phyloP scores from a whole-genome alignment of 192 early-diverging fungal species.

The Hyaloraphidium curvatum region DNA sequence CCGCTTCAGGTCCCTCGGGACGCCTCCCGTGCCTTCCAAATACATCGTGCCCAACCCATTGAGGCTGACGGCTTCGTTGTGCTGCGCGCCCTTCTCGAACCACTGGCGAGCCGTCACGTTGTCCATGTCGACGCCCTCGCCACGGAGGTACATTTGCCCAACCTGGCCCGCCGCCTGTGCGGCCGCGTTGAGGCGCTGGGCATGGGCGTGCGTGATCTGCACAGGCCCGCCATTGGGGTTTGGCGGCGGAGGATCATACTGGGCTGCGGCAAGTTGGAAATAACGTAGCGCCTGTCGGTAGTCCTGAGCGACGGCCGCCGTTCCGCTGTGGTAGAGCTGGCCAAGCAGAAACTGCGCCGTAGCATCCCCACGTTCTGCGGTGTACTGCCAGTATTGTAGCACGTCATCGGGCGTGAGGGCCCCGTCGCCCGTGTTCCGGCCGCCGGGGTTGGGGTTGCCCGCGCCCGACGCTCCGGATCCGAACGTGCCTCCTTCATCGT shows the following conservation, averaged over 20 bases:
- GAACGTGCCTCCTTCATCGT: conserved; percentile 64
- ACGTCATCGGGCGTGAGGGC: conserved; percentile 37
- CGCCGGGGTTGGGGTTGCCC: conserved; percentile 14
- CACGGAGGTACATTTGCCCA: conserved; percentile 79
- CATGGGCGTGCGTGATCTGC: neutral
- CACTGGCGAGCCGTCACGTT: conserved; percentile 44
- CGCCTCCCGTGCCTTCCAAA: conserved; percentile 35
- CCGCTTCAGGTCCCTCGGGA: conserved; percentile 29
- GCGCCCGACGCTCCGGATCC: conserved; percentile 53
- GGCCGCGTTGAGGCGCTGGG: conserved; percentile 27
- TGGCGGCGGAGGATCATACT: conserved; percentile 12
- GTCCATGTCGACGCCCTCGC: conserved; percentile 53
- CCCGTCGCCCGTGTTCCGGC: neutral
- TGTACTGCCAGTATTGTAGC: conserved; percentile 49
- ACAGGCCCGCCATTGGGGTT: conserved; percentile 5
- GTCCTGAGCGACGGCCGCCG: neutral
- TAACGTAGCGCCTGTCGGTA: conserved; percentile 31
- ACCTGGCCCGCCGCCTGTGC: conserved; percentile 58
- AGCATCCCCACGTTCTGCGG: conserved; percentile 39
- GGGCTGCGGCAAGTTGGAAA: conserved; percentile 11
- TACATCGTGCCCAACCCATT: conserved; percentile 74
- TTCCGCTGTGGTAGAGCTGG: conserved; percentile 48
- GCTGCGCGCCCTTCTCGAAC: conserved; percentile 48
- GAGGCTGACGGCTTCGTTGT: conserved; percentile 5
- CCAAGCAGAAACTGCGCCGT: conserved; percentile 48